A percentile compares a stretch with the other conserved stretches of the same genome.
Conservation (phyloP, 2,329 filamentous ascomycete genomes). For the Diplodia corticola region DNA sequence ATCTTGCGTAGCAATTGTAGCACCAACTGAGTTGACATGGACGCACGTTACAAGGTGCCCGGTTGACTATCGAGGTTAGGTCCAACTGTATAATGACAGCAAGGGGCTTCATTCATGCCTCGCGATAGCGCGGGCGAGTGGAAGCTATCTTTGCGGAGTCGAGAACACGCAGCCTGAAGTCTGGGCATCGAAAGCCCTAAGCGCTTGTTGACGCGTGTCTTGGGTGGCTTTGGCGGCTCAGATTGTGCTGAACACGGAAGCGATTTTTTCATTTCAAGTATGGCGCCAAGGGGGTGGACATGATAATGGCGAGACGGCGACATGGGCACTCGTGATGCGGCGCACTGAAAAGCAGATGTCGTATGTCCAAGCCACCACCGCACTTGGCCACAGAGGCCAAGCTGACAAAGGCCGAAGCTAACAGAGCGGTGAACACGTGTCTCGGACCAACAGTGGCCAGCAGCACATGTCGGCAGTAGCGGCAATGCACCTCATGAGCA, state of each 20-base stretch:
- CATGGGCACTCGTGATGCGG: background rate
- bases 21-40: background rate
- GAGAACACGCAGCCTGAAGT: background rate
- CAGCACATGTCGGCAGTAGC: background rate
- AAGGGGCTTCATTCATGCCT: slow-evolving; percentile 1
- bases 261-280: background rate
- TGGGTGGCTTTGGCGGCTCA: background rate
- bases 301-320: slow-evolving; percentile 14
- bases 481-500: background rate
- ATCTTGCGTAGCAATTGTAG: background rate
- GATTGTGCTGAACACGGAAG: background rate
- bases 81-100: background rate
- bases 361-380: background rate
- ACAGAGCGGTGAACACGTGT: slow-evolving; percentile 17
- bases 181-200: background rate
- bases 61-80: background rate
- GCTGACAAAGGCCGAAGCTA: slow-evolving; percentile 19
- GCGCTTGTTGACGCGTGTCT: slow-evolving; percentile 13
- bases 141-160: background rate
- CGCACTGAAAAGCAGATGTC: slow-evolving; percentile 7
- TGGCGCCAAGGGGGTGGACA: background rate
- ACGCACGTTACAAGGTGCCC: background rate
- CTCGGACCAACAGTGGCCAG: background rate
- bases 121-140: background rate
- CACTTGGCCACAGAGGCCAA: slow-evolving; percentile 15